Base-by-base conservation (phyloP, 1,284 basidiomycete genomes). In the Phlebopus sp. region DNA sequence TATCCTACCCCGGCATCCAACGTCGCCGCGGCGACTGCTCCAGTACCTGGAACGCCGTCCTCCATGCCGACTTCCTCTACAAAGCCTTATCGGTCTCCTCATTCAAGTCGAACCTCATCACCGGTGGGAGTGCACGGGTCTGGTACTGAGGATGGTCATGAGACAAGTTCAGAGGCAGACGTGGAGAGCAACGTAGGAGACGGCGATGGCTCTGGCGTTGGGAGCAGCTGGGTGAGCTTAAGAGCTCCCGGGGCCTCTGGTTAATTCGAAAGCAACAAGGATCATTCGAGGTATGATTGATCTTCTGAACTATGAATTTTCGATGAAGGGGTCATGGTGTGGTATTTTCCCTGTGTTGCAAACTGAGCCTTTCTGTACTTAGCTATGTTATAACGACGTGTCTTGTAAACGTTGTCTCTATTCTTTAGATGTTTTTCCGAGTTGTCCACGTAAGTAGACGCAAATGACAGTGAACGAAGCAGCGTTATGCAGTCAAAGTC, bases 201-300 rank as follows among this genome's bases (percentile, higher is more conserved):
- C 47, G 61, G 64, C 10, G 66, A 60, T 40, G 66, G 56, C 11
- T 68, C 66, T 0, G 64, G 64, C 18, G 71, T 74, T 37, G 75
- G 73, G 35, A 74, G 76, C 53, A 86, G 84, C 52, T 90, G 86
- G 86, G 70, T 90, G 44, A 86, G 79, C 59, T 66, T 89, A 57
- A 64, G 55, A 17, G 43, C 58, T 9, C 63, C 48, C 31, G 56
- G 50, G 46, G 42, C 59, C 13, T 39, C 60, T 27, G 47, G 54
- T 38, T 67, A 42, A 64, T 13, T 3, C 4, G 11, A 8, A 42
- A 37, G 34, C 30, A 25, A 25, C 18, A 15, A 18, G 42, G 23
- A 13, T 37, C 35, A 36, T 29, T 15, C 21, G 13, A 27, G 21
- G 6, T 23, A 23, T 23, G 3, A 23, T 4, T 23, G 21, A 23